These are phyloP conservation scores for Juncus effusus DNA, from an alignment of 176 grass and related monocot genomes.

Conservation along the genomic window DNA sequence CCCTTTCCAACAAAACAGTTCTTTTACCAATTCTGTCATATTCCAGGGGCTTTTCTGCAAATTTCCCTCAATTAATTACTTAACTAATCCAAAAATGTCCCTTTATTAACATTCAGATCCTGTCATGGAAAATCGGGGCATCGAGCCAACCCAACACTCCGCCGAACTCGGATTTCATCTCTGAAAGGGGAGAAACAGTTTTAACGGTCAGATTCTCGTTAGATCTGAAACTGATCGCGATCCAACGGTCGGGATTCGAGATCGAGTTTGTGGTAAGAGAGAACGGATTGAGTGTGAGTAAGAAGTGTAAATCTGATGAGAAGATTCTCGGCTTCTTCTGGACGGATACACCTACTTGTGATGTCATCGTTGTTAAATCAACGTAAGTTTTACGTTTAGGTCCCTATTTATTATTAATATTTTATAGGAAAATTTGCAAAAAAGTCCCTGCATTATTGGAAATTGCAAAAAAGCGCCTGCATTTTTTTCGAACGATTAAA, in stretches of 20 bases:
- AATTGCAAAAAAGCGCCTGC: no score
- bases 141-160: slow-evolving; percentile 47
- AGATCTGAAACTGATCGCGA: slow-evolving; percentile 71
- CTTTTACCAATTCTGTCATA: no score
- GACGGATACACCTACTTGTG: slow-evolving; percentile 92
- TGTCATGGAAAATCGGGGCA: slow-evolving; percentile 74
- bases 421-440: no score
- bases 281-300: slow-evolving; percentile 52
- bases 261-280: slow-evolving; percentile 89
- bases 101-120: slow-evolving; percentile 49
- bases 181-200: slow-evolving; percentile 56
- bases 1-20: no score
- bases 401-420: no score
- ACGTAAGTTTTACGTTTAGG: slow-evolving; percentile 35
- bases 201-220: slow-evolving; percentile 81
- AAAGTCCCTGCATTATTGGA: no score
- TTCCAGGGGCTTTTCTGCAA: no score
- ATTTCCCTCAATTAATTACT: no score
- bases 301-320: slow-evolving; percentile 71
- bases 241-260: slow-evolving; percentile 72
- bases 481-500: no score
- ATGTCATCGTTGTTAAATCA: slow-evolving; percentile 91
- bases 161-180: slow-evolving; percentile 75
- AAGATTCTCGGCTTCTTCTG: slow-evolving; percentile 92
- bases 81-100: no score